Percentiles rank a stretch among this genome's conserved stretches.
phyloP scores from a whole-genome alignment of 2,329 filamentous ascomycete species.

The Ophioceras dolichostomum region DNA sequence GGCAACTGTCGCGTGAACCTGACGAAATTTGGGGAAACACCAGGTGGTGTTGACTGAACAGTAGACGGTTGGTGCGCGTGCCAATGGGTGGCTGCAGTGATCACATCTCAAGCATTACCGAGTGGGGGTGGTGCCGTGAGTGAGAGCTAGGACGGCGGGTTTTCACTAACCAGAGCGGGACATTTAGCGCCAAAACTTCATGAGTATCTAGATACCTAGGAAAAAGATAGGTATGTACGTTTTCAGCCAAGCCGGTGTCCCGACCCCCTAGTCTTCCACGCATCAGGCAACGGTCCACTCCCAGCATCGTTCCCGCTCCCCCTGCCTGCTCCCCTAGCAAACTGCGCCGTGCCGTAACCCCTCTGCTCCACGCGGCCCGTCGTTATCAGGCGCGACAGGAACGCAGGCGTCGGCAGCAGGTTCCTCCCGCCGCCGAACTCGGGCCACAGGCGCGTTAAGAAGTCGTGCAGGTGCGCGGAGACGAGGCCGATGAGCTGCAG shows the following conservation, averaged over 20 bases:
- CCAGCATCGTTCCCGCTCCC: constrained; percentile 24
- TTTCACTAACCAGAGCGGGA: too few relatives aligned
- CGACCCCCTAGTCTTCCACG: constrained; percentile 50
- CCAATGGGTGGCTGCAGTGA: too few relatives aligned
- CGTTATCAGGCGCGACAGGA: constrained; percentile 56
- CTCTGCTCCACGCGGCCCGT: constrained; percentile 31
- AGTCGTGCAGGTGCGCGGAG: constrained; percentile 84
- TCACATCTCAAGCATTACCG: too few relatives aligned
- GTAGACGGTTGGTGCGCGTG: too few relatives aligned
- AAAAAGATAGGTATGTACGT: too few relatives aligned
- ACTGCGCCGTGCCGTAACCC: constrained; percentile 47
- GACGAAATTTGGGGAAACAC: too few relatives aligned
- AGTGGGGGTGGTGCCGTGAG: too few relatives aligned
- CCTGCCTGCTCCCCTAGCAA: constrained; percentile 18
- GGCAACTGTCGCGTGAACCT: too few relatives aligned
- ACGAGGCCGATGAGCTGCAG: constrained; percentile 66
- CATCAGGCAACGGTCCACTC: constrained; percentile 43
- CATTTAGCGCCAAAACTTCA: too few relatives aligned
- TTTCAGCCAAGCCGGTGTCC: constrained; percentile 48
- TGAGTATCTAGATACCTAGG: too few relatives aligned
- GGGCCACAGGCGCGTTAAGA: constrained; percentile 78
- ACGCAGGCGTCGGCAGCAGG: constrained; percentile 58
- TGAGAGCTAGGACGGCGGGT: too few relatives aligned
- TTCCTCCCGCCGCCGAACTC: constrained; percentile 77
- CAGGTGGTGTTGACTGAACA: too few relatives aligned